Percentiles rank a stretch among this genome's conserved stretches.
These are phyloP conservation scores for Aspergillus chevalieri DNA, from an alignment of 2,329 filamentous ascomycete species.

Conservation along the genomic window DNA sequence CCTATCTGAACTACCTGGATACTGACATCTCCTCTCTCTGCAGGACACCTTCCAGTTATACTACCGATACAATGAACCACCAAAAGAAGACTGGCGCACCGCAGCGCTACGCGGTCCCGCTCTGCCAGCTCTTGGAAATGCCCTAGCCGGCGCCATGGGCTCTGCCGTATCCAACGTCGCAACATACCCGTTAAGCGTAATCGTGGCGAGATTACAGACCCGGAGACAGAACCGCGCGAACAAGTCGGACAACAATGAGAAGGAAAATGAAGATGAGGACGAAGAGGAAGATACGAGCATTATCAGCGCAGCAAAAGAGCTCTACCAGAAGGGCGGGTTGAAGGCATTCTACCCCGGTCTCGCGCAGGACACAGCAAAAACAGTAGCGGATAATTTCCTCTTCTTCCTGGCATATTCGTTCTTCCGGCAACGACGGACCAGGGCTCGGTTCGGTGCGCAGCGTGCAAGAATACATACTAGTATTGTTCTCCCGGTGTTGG, in stretches of 20 bases:
- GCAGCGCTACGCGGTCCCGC: constrained; percentile 35
- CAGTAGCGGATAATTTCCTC: constrained; percentile 68
- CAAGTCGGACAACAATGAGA: constrained; percentile 47
- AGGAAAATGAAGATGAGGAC: constrained; percentile 22
- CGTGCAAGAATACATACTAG: constrained; percentile 19
- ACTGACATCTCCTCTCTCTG: background rate
- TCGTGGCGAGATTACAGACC: constrained; percentile 76
- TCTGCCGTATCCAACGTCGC: constrained; percentile 71
- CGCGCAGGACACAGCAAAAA: constrained; percentile 59
- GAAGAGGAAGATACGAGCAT: constrained; percentile 57
- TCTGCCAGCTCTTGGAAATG: constrained; percentile 73
- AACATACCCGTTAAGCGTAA: constrained; percentile 74
- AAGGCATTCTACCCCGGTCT: constrained; percentile 66
- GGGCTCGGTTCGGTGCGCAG: constrained; percentile 23
- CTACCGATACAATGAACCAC: constrained; percentile 32
- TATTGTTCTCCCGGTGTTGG: constrained; percentile 52
- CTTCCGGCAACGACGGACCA: constrained; percentile 42
- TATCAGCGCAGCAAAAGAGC: constrained; percentile 63
- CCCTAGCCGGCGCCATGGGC: constrained; percentile 69
- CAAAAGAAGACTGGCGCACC: constrained; percentile 26
- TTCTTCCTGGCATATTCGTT: constrained; percentile 78
- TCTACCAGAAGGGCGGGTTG: constrained; percentile 66
- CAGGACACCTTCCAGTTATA: constrained; percentile 42
- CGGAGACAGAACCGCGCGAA: constrained; percentile 50
- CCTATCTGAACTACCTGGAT: background rate